Evolutionary conservation across 2,329 filamentous ascomycete species (phyloP), one percentile per base, ranked within the genome.

Genomic region (Elsinoe batatas): DNA sequence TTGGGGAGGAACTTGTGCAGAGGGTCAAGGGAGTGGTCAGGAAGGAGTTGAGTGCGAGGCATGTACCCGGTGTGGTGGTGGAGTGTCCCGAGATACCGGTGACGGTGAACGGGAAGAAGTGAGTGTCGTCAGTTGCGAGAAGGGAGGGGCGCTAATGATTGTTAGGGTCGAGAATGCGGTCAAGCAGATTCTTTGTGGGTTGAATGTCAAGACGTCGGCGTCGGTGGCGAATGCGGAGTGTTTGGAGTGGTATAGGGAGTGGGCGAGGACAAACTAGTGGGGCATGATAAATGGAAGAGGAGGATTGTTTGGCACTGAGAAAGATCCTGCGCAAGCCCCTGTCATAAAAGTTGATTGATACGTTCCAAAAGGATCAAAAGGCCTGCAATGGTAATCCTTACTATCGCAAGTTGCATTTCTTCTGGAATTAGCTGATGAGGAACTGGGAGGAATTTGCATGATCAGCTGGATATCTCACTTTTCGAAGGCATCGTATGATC

Each of bases 81-180:
- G 83, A 87, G 67, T 91, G 87, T 59, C 83, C 84, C 0, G 90
- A 91, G 36, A 93, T 98, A 15, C 93, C 91, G 0, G 84, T 91
- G 62, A 97, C 93, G 13, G 84, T 84, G 2, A 98, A 98, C 65
- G 91, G 91, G 54, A 98, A 98, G 76, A 98, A 97, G 83, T 87
- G 71, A 74, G 83, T 79, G 33, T 56, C 20, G 2, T n/a, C 8
- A 2, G 7, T 6, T 36, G 13, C 2, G 32, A 5, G 40, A 22
- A 13, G 36, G 7, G 26, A 8, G 4, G 59, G 5, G 4, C 61
- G 47, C 60, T 51, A 30, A 53, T 40, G 7, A 4, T 32, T 13
- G n/a, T 3, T 37, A 88, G 85, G 72, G 88, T 98, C 58, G 91
- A 98, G 69, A 90, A 94, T 47, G 88, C 89, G 0, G 91, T 97